phyloP scores from a whole-genome alignment of 2,329 filamentous ascomycete species.

The Venturiaceae sp. region DNA sequence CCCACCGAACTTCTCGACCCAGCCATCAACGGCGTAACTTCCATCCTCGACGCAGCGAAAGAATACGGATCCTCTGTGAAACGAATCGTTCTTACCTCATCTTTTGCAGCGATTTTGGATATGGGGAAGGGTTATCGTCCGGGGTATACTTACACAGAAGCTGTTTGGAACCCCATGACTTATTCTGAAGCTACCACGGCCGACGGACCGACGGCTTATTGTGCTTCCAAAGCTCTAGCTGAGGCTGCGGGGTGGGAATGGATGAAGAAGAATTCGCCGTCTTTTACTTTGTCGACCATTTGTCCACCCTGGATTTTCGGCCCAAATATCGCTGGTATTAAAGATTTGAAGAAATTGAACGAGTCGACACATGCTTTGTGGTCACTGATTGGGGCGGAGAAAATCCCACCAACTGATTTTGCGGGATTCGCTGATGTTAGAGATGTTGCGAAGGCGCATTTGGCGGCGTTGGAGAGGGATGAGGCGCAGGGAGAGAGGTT shows the following conservation, averaged over 20 bases:
- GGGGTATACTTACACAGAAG: conserved; percentile 13
- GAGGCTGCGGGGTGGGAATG: conserved; percentile 46
- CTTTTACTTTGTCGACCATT: conserved; percentile 39
- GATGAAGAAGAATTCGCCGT: conserved; percentile 39
- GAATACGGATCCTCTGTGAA: conserved; percentile 53
- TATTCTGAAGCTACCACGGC: conserved; percentile 15
- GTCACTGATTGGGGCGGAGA: conserved; percentile 32
- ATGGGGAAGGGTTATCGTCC: conserved; percentile 1
- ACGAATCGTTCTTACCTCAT: conserved; percentile 45
- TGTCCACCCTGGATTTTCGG: conserved; percentile 42
- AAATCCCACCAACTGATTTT: conserved; percentile 29
- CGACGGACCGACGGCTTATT: conserved; percentile 13
- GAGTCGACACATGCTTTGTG: conserved; percentile 50
- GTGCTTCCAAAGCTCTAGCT: conserved; percentile 46
- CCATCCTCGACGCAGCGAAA: conserved; percentile 47
- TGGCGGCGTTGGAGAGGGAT: conserved; percentile 28
- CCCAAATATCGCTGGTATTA: conserved; percentile 49
- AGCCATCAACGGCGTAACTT: conserved; percentile 11
- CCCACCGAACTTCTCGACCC: conserved; percentile 10
- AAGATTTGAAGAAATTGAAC: conserved; percentile 65
- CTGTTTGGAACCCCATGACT: conserved; percentile 18
- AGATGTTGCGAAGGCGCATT: conserved; percentile 36
- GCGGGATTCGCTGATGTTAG: conserved; percentile 39
- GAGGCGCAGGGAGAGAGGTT: conserved; percentile 31
- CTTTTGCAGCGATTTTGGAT: conserved; percentile 6